These are phyloP conservation scores for Colletotrichum siamense DNA, from an alignment of 2,329 filamentous ascomycete genomes.

Conservation along the genomic window DNA sequence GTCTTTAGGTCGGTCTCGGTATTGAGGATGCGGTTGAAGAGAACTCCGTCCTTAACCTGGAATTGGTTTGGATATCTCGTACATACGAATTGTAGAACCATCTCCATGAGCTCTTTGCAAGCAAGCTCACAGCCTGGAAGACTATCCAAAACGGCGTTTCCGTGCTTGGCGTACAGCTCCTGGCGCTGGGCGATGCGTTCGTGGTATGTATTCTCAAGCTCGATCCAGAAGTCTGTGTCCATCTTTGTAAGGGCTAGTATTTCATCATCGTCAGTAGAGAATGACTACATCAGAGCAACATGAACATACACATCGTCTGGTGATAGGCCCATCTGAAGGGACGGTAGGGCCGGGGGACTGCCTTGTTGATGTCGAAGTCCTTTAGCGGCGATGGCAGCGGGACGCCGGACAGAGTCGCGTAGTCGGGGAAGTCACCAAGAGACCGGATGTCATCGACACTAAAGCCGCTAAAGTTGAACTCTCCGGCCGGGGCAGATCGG, in stretches of 20 bases:
- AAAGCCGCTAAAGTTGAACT: constrained; percentile 72
- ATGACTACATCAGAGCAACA: accelerated
- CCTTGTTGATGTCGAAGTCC: constrained; percentile 72
- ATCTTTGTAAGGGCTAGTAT: constrained; percentile 74
- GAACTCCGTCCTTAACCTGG: constrained; percentile 59
- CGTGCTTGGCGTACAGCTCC: constrained; percentile 67
- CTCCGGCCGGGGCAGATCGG: constrained; percentile 32
- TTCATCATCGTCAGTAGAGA: constrained; percentile 2
- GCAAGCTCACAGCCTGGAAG: constrained; percentile 79
- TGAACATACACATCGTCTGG: constrained; percentile 83
- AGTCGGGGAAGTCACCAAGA: constrained; percentile 81
- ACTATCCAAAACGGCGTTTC: constrained; percentile 67
- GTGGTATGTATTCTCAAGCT: constrained; percentile 77
- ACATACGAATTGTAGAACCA: constrained; percentile 80
- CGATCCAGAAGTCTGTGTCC: constrained; percentile 88
- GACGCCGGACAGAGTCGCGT: constrained; percentile 76
- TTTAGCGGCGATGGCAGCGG: constrained; percentile 69
- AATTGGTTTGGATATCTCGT: constrained; percentile 81
- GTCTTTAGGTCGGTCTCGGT: constrained; percentile 65
- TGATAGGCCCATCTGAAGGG: constrained; percentile 87
- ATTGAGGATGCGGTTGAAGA: constrained; percentile 73
- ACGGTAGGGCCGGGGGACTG: constrained; percentile 76
- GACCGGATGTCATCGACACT: constrained; percentile 71
- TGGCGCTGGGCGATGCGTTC: constrained; percentile 72
- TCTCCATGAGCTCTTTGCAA: constrained; percentile 88